Conservation (phyloP, 169 alveolate species). For the Eimeria sp. region DNA sequence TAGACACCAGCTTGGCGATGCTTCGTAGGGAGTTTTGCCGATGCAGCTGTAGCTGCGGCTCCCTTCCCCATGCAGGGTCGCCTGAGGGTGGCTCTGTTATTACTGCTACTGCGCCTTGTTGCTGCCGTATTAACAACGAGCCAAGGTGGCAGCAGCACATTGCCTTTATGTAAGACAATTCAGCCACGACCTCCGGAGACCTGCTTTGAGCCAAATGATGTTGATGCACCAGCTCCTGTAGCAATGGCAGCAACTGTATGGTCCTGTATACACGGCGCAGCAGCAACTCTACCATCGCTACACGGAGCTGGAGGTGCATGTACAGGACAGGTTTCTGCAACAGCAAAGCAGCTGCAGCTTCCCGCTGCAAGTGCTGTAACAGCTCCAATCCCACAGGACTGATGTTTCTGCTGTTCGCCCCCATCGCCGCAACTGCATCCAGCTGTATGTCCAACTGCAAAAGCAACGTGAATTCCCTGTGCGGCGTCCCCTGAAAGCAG, state of each 20-base stretch:
- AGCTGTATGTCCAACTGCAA: slow-evolving; percentile 66
- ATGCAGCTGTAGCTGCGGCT: not conserved
- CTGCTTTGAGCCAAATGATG: slow-evolving; percentile 23
- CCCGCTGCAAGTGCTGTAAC: slow-evolving; percentile 49
- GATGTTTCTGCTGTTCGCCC: slow-evolving; percentile 33
- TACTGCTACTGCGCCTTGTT: slow-evolving; percentile 13
- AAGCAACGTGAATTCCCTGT: slow-evolving; percentile 35
- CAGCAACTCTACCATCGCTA: slow-evolving; percentile 73
- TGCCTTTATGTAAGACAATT: slow-evolving; percentile 45
- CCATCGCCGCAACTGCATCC: slow-evolving; percentile 40
- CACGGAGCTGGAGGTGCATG: slow-evolving; percentile 54
- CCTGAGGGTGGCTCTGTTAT: not conserved
- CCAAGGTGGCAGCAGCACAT: slow-evolving; percentile 71
- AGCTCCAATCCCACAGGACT: slow-evolving; percentile 48
- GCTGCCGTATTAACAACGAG: slow-evolving; percentile 41
- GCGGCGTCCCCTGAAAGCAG: slow-evolving; percentile 25
- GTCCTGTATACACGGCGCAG: slow-evolving; percentile 36
- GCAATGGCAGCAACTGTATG: slow-evolving; percentile 46
- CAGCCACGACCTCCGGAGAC: slow-evolving; percentile 31
- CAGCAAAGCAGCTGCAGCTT: slow-evolving; percentile 59
- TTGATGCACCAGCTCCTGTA: slow-evolving; percentile 64
- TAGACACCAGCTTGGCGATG: no score
- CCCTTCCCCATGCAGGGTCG: not conserved
- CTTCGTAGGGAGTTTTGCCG: not conserved
- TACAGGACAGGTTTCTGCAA: slow-evolving; percentile 21